Conservation (phyloP, 2,329 filamentous ascomycete genomes). For the Rhynchosporium secalis region DNA sequence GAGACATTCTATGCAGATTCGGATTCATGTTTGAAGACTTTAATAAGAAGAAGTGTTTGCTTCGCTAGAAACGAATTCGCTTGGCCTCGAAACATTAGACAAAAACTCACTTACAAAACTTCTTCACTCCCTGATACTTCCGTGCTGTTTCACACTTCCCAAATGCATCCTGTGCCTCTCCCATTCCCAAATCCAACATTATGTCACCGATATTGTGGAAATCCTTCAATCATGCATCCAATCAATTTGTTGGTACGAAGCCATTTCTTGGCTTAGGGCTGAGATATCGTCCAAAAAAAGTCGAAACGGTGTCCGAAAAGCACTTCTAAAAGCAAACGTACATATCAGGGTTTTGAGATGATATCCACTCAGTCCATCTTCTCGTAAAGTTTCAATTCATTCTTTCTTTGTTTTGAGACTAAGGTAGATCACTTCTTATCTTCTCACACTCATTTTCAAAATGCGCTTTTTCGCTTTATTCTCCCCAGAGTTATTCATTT, state of each 20-base stretch:
- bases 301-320: background rate
- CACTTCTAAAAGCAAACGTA: conserved; percentile 16
- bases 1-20: too few species aligned
- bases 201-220: background rate
- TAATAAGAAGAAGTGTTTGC: too few species aligned
- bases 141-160: background rate
- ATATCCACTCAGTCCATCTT: conserved; percentile 1
- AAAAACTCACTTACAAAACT: background rate
- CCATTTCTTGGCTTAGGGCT: conserved; percentile 21
- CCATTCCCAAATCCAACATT: background rate
- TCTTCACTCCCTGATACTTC: background rate
- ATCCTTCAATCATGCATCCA: background rate
- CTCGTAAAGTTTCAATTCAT: background rate
- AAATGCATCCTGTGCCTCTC: background rate
- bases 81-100: too few species aligned
- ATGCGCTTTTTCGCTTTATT: conserved; percentile 7
- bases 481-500: conserved; percentile 9
- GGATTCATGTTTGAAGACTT: too few species aligned
- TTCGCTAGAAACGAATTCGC: too few species aligned
- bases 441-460: conserved; percentile 12
- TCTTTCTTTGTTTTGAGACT: background rate
- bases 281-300: conserved; percentile 3
- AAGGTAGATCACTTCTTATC: background rate
- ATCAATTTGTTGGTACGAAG: background rate
- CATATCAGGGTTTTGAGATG: conserved; percentile 13